These are phyloP conservation scores for Endocarpon pusillum DNA, from an alignment of 495 filamentous ascomycete species.

Conservation along the genomic window DNA sequence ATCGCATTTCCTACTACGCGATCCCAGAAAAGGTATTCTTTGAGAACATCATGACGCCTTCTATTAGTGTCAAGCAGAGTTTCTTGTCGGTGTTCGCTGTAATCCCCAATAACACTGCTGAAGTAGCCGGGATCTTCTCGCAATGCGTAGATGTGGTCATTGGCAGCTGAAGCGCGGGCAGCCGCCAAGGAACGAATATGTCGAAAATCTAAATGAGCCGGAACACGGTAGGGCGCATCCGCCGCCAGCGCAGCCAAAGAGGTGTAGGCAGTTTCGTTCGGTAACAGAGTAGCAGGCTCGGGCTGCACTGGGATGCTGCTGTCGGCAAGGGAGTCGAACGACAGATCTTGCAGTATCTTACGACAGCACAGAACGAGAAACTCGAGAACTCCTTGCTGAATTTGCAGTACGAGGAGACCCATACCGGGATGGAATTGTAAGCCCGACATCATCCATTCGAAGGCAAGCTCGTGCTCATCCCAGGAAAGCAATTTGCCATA, in stretches of 20 bases:
- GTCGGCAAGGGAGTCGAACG: conserved; percentile 6
- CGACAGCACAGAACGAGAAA: conserved; percentile 27
- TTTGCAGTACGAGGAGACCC: conserved; percentile 27
- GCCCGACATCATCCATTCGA: conserved; percentile 12
- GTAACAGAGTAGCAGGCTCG: conserved; percentile 9
- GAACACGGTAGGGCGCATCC: conserved; percentile 31
- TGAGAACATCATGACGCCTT: conserved; percentile 13
- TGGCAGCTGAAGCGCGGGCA: conserved; percentile 19
- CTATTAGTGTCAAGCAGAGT: conserved; percentile 16
- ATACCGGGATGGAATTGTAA: conserved; percentile 21
- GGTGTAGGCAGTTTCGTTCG: conserved; percentile 6
- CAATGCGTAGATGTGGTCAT: conserved; percentile 34
- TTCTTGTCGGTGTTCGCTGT: conserved; percentile 26
- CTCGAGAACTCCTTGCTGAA: conserved; percentile 22
- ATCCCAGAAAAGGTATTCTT: conserved; percentile 16
- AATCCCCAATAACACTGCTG: conserved; percentile 14
- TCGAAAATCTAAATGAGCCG: conserved; percentile 21
- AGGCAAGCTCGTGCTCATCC: conserved; percentile 22
- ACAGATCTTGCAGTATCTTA: conserved; percentile 27
- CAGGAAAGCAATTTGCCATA: conserved; percentile 31
- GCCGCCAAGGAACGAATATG: conserved; percentile 22
- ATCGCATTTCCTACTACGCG: conserved; percentile 16
- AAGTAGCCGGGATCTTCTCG: conserved; percentile 42
- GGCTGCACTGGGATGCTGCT: conserved; percentile 12
- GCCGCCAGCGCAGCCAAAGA: conserved; percentile 18